phyloP scores from a whole-genome alignment of 495 filamentous ascomycete species.

The Penicillium pancosmium region DNA sequence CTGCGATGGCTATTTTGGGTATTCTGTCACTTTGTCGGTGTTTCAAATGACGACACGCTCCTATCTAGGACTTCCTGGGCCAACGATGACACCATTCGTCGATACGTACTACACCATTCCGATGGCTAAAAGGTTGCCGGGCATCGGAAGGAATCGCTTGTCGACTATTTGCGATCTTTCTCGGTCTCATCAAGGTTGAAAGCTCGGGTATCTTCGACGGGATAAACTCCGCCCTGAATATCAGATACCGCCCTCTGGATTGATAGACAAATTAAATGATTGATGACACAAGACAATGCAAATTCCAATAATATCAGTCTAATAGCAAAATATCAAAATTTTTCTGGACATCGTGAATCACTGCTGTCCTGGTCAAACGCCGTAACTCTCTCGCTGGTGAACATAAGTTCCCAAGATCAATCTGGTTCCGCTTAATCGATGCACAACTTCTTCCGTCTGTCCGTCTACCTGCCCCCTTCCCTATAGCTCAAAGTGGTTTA shows the following conservation, averaged over 20 bases:
- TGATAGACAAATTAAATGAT: neutral
- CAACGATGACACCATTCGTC: too few species aligned
- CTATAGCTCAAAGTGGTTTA: neutral
- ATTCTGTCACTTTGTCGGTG: too few species aligned
- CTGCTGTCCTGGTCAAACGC: constrained; percentile 21
- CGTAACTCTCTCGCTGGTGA: constrained; percentile 36
- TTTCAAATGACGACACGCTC: too few species aligned
- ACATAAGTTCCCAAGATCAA: constrained; percentile 18
- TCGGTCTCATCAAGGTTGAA: too few species aligned
- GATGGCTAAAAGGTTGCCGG: too few species aligned
- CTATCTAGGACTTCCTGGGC: too few species aligned
- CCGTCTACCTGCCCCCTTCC: neutral
- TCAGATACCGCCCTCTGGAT: neutral
- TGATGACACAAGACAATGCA: neutral
- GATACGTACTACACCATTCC: too few species aligned
- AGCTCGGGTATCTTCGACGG: too few species aligned
- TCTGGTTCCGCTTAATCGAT: constrained; percentile 19
- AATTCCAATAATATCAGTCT: constrained; percentile 10
- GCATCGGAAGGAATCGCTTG: too few species aligned
- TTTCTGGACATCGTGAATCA: constrained; percentile 1
- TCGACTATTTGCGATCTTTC: too few species aligned
- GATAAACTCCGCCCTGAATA: too few species aligned
- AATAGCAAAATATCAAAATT: constrained; percentile 6
- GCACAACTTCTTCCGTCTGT: constrained; percentile 6
- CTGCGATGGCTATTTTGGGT: too few species aligned